phyloP scores from a whole-genome alignment of 225 moss, liverwort and hornwort species.

The Pseudisothecium myosuroides region DNA sequence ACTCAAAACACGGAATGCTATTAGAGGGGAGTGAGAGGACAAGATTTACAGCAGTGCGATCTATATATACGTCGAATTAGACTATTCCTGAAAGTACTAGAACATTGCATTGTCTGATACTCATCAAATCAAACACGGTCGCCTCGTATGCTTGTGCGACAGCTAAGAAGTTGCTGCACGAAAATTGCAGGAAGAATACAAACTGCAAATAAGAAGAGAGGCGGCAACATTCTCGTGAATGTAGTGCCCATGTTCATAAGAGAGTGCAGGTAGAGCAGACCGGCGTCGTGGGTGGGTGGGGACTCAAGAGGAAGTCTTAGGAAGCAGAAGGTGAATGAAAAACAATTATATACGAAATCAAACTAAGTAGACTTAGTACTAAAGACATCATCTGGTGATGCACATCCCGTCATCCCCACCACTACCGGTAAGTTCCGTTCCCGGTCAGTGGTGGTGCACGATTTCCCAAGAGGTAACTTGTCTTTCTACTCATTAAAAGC shows the following conservation, averaged over 20 bases:
- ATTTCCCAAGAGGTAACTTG: background rate
- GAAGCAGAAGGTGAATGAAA: background rate
- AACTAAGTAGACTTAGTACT: background rate
- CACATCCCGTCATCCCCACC: background rate
- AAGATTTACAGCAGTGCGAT: background rate
- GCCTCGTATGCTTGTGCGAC: background rate
- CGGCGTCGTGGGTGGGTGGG: constrained; percentile 7
- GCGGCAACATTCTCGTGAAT: background rate
- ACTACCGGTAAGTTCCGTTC: background rate
- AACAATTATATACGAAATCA: background rate
- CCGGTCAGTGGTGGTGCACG: background rate
- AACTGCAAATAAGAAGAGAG: background rate
- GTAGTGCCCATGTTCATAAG: background rate
- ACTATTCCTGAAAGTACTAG: background rate
- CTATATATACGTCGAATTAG: background rate
- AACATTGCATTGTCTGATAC: background rate
- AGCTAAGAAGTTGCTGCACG: background rate
- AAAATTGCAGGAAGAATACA: background rate
- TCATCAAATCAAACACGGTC: background rate
- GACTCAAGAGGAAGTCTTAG: background rate
- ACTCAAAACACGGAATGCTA: background rate
- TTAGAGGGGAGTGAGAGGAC: background rate
- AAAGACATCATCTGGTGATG: background rate
- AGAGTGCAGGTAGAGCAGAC: constrained; percentile 6
- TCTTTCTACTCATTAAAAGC: background rate